A percentile compares a stretch with the other conserved stretches of the same genome.
Conservation (phyloP, 208 protist species). For the Leishmania lainsoni region DNA sequence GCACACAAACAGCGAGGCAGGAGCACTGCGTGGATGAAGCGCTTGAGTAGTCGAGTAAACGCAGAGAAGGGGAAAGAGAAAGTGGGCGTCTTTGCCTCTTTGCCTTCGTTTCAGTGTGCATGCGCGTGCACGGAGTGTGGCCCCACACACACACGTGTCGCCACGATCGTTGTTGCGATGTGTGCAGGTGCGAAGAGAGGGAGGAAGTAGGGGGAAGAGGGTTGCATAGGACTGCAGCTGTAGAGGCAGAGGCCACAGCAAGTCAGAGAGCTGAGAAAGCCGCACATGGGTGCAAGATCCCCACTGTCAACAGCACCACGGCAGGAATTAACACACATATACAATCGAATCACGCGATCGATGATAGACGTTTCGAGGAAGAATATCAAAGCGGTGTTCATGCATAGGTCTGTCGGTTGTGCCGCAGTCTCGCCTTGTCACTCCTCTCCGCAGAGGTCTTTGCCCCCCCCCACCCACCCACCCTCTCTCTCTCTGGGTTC, state of each 20-base stretch:
- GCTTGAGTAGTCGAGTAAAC: neutral
- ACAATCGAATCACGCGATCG: neutral
- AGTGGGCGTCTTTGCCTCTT: no score
- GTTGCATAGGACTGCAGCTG: neutral
- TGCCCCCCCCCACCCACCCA: no score
- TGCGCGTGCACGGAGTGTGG: no score
- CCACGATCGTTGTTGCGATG: neutral
- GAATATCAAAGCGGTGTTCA: neutral
- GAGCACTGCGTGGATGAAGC: neutral
- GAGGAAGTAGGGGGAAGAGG: neutral
- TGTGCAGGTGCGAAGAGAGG: neutral
- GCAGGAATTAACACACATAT: neutral
- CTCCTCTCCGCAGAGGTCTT: neutral
- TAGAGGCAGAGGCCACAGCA: neutral
- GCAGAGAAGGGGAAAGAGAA: neutral
- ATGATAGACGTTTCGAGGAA: neutral
- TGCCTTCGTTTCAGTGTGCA: no score
- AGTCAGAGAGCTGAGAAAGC: neutral
- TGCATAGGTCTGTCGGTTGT: neutral
- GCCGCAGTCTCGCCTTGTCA: neutral
- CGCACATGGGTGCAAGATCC: neutral
- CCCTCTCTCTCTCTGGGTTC: neutral
- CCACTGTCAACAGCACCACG: neutral
- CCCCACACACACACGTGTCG: neutral
- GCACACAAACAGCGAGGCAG: neutral